These are phyloP conservation scores for Claviceps digitariae DNA, from an alignment of 2,329 filamentous ascomycete genomes.

Conservation along the genomic window DNA sequence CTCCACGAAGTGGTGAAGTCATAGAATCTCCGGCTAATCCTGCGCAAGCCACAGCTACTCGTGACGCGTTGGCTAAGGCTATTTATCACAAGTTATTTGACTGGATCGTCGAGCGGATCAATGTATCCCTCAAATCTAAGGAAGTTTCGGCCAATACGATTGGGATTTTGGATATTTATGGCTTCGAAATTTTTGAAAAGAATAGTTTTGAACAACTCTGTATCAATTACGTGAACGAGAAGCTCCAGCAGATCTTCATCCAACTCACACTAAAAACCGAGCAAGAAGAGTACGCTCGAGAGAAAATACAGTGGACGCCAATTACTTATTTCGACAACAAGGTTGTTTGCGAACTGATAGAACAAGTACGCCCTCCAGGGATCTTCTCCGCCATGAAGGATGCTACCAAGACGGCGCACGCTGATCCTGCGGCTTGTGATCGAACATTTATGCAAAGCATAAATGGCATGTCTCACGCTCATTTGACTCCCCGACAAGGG, in stretches of 20 bases:
- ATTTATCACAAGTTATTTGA: conserved; percentile 97
- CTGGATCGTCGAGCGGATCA: conserved; percentile 92
- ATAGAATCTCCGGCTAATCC: conserved; percentile 72
- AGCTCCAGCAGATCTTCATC: conserved; percentile 97
- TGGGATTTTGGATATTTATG: conserved; percentile 96
- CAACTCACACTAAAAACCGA: conserved; percentile 93
- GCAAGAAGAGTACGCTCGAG: conserved; percentile 90
- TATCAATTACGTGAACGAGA: conserved; percentile 99
- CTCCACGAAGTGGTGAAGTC: conserved; percentile 49
- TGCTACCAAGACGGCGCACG: conserved; percentile 95
- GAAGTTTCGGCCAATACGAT: conserved; percentile 70
- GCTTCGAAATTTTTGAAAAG: conserved; percentile 98
- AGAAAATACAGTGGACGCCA: conserved; percentile 96
- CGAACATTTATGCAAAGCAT: conserved; percentile 90
- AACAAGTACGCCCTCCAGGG: conserved; percentile 77
- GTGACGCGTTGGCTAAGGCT: conserved; percentile 86
- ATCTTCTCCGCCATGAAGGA: conserved; percentile 95
- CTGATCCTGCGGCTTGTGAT: conserved; percentile 86
- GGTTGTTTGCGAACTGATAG: conserved; percentile 93
- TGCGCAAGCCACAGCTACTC: conserved; percentile 71
- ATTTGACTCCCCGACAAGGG: conserved; percentile 83
- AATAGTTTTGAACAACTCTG: conserved; percentile 98
- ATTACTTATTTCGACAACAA: conserved; percentile 99
- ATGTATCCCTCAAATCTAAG: conserved; percentile 70
- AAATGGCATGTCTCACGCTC: conserved; percentile 80